Evolutionary conservation across 139 green algal genomes (phyloP).

Genomic region (Picochlorum sp.): DNA sequence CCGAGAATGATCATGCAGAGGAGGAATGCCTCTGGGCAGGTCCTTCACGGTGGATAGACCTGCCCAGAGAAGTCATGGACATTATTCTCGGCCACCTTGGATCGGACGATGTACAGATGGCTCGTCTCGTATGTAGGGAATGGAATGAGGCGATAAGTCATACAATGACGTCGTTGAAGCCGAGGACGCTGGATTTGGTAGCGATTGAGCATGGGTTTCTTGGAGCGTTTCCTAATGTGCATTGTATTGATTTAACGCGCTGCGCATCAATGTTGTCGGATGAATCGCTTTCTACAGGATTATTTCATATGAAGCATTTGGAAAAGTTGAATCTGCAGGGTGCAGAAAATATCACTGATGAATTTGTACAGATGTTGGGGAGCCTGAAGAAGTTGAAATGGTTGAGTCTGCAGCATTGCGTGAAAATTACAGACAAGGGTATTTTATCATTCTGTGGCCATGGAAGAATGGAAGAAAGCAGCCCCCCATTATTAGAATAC

Average conservation of each 20-base stretch:
- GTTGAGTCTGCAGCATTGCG: conserved; percentile 17
- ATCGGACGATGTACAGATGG: conserved; percentile 12
- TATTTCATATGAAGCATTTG: conserved; percentile 6
- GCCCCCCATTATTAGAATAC: conserved; percentile 1
- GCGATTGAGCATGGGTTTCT: neutral
- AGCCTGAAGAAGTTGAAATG: conserved; percentile 15
- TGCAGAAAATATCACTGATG: conserved; percentile 26
- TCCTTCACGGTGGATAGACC: neutral
- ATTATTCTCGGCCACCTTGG: conserved; percentile 11
- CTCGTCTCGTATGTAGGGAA: conserved; percentile 21
- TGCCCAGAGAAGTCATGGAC: conserved; percentile 18
- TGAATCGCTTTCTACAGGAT: conserved; percentile 8
- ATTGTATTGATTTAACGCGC: conserved; percentile 18
- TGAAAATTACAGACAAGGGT: conserved; percentile 31
- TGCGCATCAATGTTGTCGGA: conserved; percentile 4
- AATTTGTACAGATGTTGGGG: neutral
- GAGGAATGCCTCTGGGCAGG: too few species aligned
- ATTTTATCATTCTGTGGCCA: conserved; percentile 4
- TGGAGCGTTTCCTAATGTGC: conserved; percentile 13
- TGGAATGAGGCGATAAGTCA: conserved; percentile 13
- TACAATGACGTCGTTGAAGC: conserved; percentile 9
- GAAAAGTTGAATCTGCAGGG: conserved; percentile 13
- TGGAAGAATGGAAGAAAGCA: neutral
- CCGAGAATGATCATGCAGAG: too few species aligned
- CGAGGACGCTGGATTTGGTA: neutral